Conservation (phyloP, 306 rosid species). For the Delonix regia region DNA sequence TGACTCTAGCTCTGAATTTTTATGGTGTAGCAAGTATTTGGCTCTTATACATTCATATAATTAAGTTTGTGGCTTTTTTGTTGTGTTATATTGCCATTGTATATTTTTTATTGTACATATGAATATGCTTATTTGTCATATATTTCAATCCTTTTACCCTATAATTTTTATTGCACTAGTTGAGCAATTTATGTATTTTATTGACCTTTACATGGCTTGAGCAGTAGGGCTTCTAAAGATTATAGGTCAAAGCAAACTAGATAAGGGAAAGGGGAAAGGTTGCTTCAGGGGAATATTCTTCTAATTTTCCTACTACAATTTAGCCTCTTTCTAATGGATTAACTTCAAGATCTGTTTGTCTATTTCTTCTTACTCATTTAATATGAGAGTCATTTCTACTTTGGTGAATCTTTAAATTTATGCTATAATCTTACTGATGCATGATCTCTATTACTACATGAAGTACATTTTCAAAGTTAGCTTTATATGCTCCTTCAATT, state of each 20-base stretch:
- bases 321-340: slow-evolving; percentile 3
- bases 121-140: too few relatives aligned
- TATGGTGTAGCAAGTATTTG: too few relatives aligned
- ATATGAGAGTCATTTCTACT: slow-evolving; percentile 11
- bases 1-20: too few relatives aligned
- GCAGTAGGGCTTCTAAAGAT: slow-evolving; percentile 51
- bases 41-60: too few relatives aligned
- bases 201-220: too few relatives aligned
- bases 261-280: slow-evolving; percentile 62
- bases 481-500: slow-evolving; percentile 8
- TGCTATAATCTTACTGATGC: slow-evolving; percentile 9
- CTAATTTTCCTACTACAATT: slow-evolving; percentile 42
- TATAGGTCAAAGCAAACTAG: slow-evolving; percentile 45
- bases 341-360: slow-evolving; percentile 7
- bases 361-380: slow-evolving; percentile 11
- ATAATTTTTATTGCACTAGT: too few relatives aligned
- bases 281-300: slow-evolving; percentile 57
- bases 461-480: slow-evolving; percentile 20
- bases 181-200: too few relatives aligned
- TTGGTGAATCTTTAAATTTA: neutral
- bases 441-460: slow-evolving; percentile 4
- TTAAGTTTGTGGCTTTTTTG: too few relatives aligned
- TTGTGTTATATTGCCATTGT: too few relatives aligned
- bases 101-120: too few relatives aligned
- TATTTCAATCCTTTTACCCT: too few relatives aligned